Conservation (phyloP, 257 asterid species). For the Nicotiana undulata region DNA sequence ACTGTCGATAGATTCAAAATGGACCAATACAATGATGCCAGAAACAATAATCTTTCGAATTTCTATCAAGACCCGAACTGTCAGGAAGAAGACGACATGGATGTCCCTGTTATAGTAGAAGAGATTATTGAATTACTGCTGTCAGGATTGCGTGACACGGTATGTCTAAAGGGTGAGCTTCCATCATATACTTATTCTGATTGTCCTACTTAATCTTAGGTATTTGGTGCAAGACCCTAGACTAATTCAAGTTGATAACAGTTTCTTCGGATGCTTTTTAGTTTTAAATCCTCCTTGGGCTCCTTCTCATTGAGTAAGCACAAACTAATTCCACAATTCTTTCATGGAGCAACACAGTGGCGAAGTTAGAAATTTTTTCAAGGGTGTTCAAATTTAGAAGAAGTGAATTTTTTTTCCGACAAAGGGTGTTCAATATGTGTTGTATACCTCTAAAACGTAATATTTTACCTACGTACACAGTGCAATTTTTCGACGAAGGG, state of each 20-base stretch:
- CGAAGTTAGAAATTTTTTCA: no score
- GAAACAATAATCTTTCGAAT: slow-evolving; percentile 21
- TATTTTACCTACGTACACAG: no score
- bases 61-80: slow-evolving; percentile 33
- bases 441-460: no score
- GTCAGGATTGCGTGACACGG: slow-evolving; percentile 83
- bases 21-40: slow-evolving; percentile 26
- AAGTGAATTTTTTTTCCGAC: no score
- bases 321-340: not conserved
- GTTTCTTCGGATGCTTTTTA: not conserved
- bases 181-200: slow-evolving; percentile 13
- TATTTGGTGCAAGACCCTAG: not conserved
- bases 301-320: not conserved
- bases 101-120: slow-evolving; percentile 79
- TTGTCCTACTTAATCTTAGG: not conserved
- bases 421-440: no score
- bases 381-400: no score
- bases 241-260: not conserved
- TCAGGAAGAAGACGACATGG: slow-evolving; percentile 71
- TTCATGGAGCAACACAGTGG: not conserved
- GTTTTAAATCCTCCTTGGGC: not conserved
- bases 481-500: no score
- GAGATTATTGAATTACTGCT: slow-evolving; percentile 67
- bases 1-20: slow-evolving; percentile 23
- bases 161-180: slow-evolving; percentile 38